Evolutionary conservation across 495 filamentous ascomycete genomes (phyloP), one percentile per base, ranked within the genome.

Genomic region (Aspergillus baeticus): DNA sequence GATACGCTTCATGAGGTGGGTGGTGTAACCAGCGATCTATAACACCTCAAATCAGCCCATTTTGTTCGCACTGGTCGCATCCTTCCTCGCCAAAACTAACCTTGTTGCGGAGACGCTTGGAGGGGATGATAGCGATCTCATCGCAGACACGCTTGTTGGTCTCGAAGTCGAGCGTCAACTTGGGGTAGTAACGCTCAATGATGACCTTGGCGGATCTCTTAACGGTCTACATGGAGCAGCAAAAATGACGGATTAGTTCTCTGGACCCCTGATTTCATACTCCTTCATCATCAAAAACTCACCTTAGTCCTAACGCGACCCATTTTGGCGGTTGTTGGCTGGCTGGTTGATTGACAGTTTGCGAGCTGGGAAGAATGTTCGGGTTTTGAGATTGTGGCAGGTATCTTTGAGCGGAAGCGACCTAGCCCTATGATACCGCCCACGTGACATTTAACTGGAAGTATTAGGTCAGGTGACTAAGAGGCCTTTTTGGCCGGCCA

Each of bases 161-260:
- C 85, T 99, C 95, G 84, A 99, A 99, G 81, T 98, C 95, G 76
- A 98, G 91, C 54, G 92, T 96, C 74, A 99, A 82, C 77, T 91
- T 91, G 69, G 94, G 95, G 84, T 98, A 96, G 84, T 96, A 96
- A 63, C 89, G 88, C 87, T 98, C 94, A 79, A 98, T 97, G 80
- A 98, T 91, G 84, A 97, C 91, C 88, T 98, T 98, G 80, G 95
- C 92, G 78, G 92, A 98, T 83, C 96, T 94, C 87, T 99, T 98
- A 76, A 98, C 94, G 66, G 95, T 99, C 90, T 85, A 41, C 20
- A 43, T 46, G 17, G 44, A 10, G 69, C 39, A 74, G 58, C 51
- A 55, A 55, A 35, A 43, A 6, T 21, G 26, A 22, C 36, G 15
- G 47, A 13, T 15, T 31, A 50, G 33, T 14, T 29, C 42, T 35